Base-by-base conservation (phyloP, 2,329 filamentous ascomycete species). In the Dactylellina parvicollis region DNA sequence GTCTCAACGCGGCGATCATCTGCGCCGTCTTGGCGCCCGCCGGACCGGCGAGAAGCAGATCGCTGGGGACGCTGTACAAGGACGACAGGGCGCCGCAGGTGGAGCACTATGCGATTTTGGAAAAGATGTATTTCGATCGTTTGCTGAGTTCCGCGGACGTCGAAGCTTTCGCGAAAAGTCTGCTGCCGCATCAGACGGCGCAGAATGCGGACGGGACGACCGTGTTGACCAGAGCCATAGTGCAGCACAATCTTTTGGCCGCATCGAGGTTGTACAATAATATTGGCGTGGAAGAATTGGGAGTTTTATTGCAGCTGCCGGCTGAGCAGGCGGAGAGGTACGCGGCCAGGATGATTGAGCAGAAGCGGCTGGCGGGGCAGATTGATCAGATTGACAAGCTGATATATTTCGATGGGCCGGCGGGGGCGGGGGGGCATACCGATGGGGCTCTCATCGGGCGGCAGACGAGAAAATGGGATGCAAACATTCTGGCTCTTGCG, bases 101-200 rank as follows among this genome's bases (percentile, higher is more conserved):
- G 1, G 87, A 89, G 30, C 92, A 98, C 81, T 94, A 90, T 79
- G 85, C 88, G 52, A 97, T 99, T 60, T 83, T 99, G 12, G 95
- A 98, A 83, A 98, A 98, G 84, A 98, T 99, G 87, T 96, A 96
- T 81, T 85, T 98, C 52, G 92, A 98, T 81, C 88, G 93, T 4
- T 84, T 99, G 2, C 85, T 99, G 52, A 87, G 87, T 0, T 87
- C 90, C 0, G 86, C 85, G n/a, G 95, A 99, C 82, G 92, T 97
- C 42, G 87, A 89, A 36, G 89, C 91, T 62, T 99, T 99, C 79
- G 90, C 93, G 0, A 84, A 90, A 77, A 89, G 88, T 56, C 84
- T 99, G 52, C 86, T 88, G 64, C 90, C 91, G 20, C 95, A 99
- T 81, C 95, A 99, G 82, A 87, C 97, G 1, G 95, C 95, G 22